Evolutionary conservation across 345 rosid species (phyloP).

Genomic region (Rhizophora mangle): DNA sequence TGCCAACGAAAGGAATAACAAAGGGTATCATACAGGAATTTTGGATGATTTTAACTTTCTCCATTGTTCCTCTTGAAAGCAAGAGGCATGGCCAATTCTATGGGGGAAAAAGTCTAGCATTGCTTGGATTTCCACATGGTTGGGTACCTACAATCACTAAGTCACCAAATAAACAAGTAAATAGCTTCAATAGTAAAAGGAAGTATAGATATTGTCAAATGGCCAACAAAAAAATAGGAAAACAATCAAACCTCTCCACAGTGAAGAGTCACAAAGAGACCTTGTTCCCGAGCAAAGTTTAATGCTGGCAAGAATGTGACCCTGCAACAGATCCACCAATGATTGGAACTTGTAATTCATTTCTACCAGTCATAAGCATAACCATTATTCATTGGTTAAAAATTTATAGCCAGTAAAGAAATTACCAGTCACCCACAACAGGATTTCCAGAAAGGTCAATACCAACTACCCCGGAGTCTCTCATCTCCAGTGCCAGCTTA

Average conservation of each 20-base stretch:
- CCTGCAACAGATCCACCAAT: conserved; percentile 44
- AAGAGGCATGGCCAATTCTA: conserved; percentile 89
- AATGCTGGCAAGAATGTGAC: conserved; percentile 78
- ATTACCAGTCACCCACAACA: conserved; percentile 77
- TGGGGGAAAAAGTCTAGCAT: conserved; percentile 92
- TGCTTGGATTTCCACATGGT: conserved; percentile 65
- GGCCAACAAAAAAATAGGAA: conserved; percentile 8
- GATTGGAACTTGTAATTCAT: conserved; percentile 1
- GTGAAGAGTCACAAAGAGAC: conserved; percentile 78
- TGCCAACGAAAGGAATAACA: neutral
- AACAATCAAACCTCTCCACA: conserved; percentile 77
- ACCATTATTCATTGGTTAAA: neutral
- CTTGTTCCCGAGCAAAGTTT: conserved; percentile 66
- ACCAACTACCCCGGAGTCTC: conserved; percentile 70
- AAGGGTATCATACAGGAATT: conserved; percentile 53
- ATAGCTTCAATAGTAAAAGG: conserved; percentile 15
- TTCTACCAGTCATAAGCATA: neutral
- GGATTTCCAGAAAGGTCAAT: conserved; percentile 99
- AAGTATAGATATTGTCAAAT: neutral
- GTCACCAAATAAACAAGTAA: conserved; percentile 38
- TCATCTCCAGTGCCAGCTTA: conserved; percentile 85
- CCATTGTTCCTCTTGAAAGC: conserved; percentile 61
- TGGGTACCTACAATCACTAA: conserved; percentile 85
- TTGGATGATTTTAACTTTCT: conserved; percentile 51
- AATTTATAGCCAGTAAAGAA: neutral